These are phyloP conservation scores for Fraxinus quadrangulata DNA, from an alignment of 257 asterid species.

Conservation along the genomic window DNA sequence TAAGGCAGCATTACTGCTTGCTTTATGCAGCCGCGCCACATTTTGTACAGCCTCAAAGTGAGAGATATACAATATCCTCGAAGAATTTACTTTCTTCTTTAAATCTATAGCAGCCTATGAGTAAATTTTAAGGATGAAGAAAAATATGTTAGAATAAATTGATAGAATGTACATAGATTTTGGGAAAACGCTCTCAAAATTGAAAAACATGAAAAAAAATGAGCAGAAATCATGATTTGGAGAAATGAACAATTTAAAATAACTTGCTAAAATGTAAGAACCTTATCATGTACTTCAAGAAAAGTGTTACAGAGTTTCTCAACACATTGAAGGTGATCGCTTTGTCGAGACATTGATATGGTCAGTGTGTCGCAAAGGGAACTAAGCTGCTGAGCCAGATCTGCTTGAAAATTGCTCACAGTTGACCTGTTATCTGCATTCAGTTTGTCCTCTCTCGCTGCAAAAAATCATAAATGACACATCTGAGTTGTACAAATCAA, in stretches of 20 bases:
- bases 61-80: slow-evolving; percentile 61
- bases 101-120: slow-evolving; percentile 59
- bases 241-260: slow-evolving; percentile 2
- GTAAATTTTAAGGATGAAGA: slow-evolving; percentile 3
- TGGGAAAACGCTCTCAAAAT: not conserved
- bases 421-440: slow-evolving; percentile 64
- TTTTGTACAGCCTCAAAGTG: slow-evolving; percentile 81
- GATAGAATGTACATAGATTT: not conserved
- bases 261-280: slow-evolving; percentile 18
- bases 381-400: slow-evolving; percentile 59
- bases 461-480: slow-evolving; percentile 22
- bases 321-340: slow-evolving; percentile 61
- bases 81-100: slow-evolving; percentile 53
- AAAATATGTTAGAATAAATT: not conserved
- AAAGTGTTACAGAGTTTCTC: slow-evolving; percentile 64
- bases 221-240: not conserved
- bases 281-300: slow-evolving; percentile 70
- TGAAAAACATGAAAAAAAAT: not conserved
- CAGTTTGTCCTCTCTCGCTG: slow-evolving; percentile 78
- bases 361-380: slow-evolving; percentile 58
- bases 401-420: slow-evolving; percentile 61
- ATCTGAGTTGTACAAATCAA: not conserved
- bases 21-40: slow-evolving; percentile 73
- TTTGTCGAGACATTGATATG: slow-evolving; percentile 61
- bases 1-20: slow-evolving; percentile 60